These are phyloP conservation scores for Cynanchum wilfordii DNA, from an alignment of 257 asterid species.

Conservation along the genomic window DNA sequence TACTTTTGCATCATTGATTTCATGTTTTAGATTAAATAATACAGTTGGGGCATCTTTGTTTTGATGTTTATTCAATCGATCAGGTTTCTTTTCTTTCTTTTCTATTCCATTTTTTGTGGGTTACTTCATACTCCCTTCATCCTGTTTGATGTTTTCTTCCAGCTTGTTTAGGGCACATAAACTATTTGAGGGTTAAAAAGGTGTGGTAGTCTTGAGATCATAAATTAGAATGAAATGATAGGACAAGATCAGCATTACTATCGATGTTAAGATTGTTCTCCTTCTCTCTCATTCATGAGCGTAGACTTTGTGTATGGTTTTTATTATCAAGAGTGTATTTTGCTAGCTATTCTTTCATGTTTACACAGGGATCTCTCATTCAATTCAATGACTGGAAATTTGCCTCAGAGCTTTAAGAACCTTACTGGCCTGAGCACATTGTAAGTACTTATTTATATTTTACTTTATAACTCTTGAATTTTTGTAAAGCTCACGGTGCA, in stretches of 20 bases:
- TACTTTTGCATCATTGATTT: not conserved
- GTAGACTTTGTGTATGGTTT: not conserved
- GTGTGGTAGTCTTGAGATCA: not conserved
- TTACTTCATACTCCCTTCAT: not conserved
- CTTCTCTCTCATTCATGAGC: not conserved
- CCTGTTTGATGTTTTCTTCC: not conserved
- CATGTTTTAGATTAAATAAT: not conserved
- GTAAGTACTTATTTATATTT: slow-evolving; percentile 28
- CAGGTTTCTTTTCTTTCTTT: not conserved
- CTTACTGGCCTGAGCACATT: slow-evolving; percentile 37
- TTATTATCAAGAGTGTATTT: not conserved
- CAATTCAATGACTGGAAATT: slow-evolving; percentile 42
- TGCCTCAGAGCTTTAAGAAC: slow-evolving; percentile 43
- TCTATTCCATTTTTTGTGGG: not conserved
- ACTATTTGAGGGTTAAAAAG: not conserved
- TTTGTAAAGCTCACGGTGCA: slow-evolving; percentile 13
- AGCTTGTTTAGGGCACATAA: not conserved
- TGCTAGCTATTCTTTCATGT: slow-evolving; percentile 1
- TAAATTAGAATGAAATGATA: not conserved
- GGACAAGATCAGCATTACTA: not conserved
- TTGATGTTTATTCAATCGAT: not conserved
- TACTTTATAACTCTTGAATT: slow-evolving; percentile 3
- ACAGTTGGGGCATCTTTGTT: not conserved
- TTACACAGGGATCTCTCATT: slow-evolving; percentile 52
- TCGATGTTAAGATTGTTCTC: not conserved